Evolutionary conservation across 805 yeast species (phyloP).

Genomic region (Jamesozyma piceae): DNA sequence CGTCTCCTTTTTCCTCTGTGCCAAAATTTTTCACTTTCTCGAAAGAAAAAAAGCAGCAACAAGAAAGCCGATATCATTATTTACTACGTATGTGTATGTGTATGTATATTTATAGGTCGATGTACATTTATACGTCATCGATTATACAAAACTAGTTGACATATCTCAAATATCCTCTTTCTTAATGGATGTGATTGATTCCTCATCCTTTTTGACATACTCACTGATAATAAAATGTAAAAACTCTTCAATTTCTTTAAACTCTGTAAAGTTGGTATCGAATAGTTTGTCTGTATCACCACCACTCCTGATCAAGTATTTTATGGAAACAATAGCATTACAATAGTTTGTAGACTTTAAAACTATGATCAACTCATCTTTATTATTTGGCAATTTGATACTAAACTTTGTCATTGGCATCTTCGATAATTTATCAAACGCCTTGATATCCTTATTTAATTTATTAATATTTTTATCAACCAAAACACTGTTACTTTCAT

Average conservation of each 20-base stretch:
- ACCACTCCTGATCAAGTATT: constrained; percentile 6
- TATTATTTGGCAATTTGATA: constrained; percentile 8
- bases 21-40: background rate
- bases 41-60: too few species aligned
- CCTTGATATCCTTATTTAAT: constrained; percentile 18
- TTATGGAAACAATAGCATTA: constrained; percentile 21
- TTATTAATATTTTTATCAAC: constrained; percentile 13
- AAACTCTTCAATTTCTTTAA: constrained; percentile 29
- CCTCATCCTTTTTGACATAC: constrained; percentile 10
- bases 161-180: too few species aligned
- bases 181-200: background rate
- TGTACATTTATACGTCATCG: too few species aligned
- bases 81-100: too few species aligned
- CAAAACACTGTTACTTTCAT: background rate
- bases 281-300: constrained; percentile 7
- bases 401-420: constrained; percentile 18
- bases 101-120: too few species aligned
- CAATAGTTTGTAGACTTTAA: constrained; percentile 28
- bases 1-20: background rate
- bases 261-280: constrained; percentile 26
- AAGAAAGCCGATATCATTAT: too few species aligned
- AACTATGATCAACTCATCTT: constrained; percentile 11
- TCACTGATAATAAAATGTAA: constrained; percentile 26
- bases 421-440: constrained; percentile 17
- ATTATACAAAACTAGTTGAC: too few species aligned